phyloP scores from a whole-genome alignment of 352 stramenopile species.

The Thraustotheca clavata region DNA sequence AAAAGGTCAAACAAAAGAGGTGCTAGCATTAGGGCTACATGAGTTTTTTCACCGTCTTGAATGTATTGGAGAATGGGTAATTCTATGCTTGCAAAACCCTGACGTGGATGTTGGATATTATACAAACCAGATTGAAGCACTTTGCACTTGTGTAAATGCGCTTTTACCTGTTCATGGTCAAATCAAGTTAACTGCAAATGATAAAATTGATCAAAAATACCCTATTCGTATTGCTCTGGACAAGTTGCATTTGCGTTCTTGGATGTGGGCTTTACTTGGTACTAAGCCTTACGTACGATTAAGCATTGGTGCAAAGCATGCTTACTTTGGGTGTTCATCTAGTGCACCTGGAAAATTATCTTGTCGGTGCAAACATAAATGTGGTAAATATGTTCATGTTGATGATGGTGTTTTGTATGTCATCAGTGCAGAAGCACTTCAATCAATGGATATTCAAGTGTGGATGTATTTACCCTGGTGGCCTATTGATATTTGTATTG shows the following conservation, averaged over 20 bases:
- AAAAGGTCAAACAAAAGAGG: background rate
- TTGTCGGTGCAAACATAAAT: constrained; percentile 16
- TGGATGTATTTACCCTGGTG: constrained; percentile 32
- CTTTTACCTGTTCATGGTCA: constrained; percentile 21
- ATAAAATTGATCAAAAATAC: background rate
- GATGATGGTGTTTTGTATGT: constrained; percentile 15
- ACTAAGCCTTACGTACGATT: constrained; percentile 25
- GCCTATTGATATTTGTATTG: constrained; percentile 25
- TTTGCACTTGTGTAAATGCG: background rate
- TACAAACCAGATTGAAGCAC: constrained; percentile 23
- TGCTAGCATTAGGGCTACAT: background rate
- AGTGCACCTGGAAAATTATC: background rate
- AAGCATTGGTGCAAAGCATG: background rate
- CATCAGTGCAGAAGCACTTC: constrained; percentile 20
- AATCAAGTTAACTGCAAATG: background rate
- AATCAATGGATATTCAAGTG: constrained; percentile 27
- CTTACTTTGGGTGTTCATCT: constrained; percentile 5
- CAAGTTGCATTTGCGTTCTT: constrained; percentile 23
- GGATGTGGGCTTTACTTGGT: constrained; percentile 26
- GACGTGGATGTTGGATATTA: constrained; percentile 30
- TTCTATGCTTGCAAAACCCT: constrained; percentile 26
- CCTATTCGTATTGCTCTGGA: constrained; percentile 15
- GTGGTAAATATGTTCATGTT: constrained; percentile 5
- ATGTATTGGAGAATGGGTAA: constrained; percentile 23
- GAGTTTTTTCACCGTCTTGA: constrained; percentile 21